Evolutionary conservation across 306 rosid genomes (phyloP), one percentile per base, ranked within the genome.

Genomic region (Psophocarpus tetragonolobus): DNA sequence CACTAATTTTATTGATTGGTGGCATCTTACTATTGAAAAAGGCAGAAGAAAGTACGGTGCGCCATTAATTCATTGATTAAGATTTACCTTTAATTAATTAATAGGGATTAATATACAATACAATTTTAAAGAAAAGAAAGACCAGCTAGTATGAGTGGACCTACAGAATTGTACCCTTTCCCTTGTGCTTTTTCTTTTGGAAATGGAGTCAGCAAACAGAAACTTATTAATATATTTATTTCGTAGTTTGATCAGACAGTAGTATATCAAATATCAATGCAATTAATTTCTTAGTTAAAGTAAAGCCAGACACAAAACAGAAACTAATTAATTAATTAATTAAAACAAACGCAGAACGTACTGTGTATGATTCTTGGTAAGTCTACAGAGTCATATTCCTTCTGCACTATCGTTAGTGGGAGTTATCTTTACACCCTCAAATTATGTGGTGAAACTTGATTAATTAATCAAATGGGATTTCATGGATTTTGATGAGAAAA

Each of bases 171-270:
- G 30, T 32, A 48, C 56, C 38, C 38, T 70, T 75, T 75, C 78
- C 17, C 27, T 62, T 76, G 67, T 57, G 78, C 85, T 51, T 69
- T 76, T 50, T 68, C 76, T 76, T 84, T 76, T 21, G 77, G 80
- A 73, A 60, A 83, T 60, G 77, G 83, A 83, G 84, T 68, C 87
- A 61, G 74, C 78, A 73, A 73, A 57, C 69, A 78, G 68, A 73
- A 45, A 56, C 79, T 75, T 21, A 36, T 27, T 21, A 35, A 23
- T 21, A 41, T 63, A 71, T 24, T 30, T 27, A 15, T 29, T 23
- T 39, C 44, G 4, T 9, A 3, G 29, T 44, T 44, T 68, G 18
- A 70, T 29, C 27, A n/a, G 14, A 53, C 36, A 60, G 32, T 20
- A 50, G n/a, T n/a, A n/a, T n/a, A n/a, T n/a, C n/a, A n/a, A n/a